Conservation (phyloP, 2,329 filamentous ascomycete species). For the Basipetospora chlamydospora region DNA sequence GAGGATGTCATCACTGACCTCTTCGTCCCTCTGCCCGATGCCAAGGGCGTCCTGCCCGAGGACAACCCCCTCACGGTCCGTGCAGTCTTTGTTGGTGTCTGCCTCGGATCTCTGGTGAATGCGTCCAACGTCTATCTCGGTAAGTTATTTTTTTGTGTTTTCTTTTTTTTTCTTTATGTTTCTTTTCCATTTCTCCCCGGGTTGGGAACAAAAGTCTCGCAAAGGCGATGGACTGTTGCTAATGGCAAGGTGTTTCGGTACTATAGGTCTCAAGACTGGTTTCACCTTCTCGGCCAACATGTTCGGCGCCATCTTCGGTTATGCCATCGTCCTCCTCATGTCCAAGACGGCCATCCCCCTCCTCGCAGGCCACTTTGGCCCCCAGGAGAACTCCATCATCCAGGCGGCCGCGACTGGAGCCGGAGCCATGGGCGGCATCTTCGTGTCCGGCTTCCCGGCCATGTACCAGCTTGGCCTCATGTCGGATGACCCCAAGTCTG, state of each 20-base stretch:
- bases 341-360: conserved; percentile 33
- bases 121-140: conserved; percentile 49
- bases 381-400: conserved; percentile 48
- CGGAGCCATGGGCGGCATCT: conserved; percentile 41
- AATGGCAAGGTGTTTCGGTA: neutral
- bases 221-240: neutral
- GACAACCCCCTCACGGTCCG: conserved; percentile 37
- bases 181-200: no score
- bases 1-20: conserved; percentile 20
- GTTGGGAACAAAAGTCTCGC: no score
- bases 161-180: no score
- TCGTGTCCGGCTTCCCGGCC: conserved; percentile 44
- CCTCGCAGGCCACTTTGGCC: conserved; percentile 40
- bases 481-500: conserved; percentile 30
- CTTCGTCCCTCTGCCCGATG: conserved; percentile 25
- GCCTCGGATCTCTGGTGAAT: conserved; percentile 44
- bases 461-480: conserved; percentile 42
- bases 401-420: conserved; percentile 45
- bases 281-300: conserved; percentile 33
- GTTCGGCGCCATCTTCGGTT: conserved; percentile 43
- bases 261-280: conserved; percentile 32
- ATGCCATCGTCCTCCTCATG: conserved; percentile 40
- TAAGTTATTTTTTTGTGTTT: conserved; percentile 10
- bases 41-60: conserved; percentile 27
- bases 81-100: conserved; percentile 37